These are phyloP conservation scores for Urochloa ruziziensis DNA, from an alignment of 176 grass and related monocot genomes.

Conservation along the genomic window DNA sequence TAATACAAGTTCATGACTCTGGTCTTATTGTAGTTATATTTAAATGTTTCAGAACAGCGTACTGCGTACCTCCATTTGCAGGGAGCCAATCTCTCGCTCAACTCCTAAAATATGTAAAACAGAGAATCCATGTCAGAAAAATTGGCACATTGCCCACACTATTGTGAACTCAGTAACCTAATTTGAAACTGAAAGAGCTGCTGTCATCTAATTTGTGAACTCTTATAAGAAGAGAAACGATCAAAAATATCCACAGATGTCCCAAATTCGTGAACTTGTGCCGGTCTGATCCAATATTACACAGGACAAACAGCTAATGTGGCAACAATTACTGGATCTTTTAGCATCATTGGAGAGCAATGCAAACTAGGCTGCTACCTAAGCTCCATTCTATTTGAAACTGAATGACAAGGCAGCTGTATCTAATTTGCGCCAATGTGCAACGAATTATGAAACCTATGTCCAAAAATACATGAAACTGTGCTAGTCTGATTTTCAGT, in stretches of 20 bases:
- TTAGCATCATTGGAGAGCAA: constrained; percentile 12
- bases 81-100: constrained; percentile 90
- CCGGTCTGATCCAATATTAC: not conserved
- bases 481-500: not conserved
- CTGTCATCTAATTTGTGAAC: not conserved
- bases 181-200: not conserved
- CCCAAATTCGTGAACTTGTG: not conserved
- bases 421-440: not conserved
- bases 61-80: constrained; percentile 79
- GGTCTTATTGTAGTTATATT: not conserved
- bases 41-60: not conserved
- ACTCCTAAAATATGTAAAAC: constrained; percentile 54
- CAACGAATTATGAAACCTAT: not conserved
- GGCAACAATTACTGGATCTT: not conserved
- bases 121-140: constrained; percentile 13
- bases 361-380: not conserved
- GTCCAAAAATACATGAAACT: not conserved
- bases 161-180: not conserved
- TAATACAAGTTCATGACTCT: not conserved
- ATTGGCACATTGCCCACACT: not conserved
- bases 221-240: not conserved
- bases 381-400: not conserved
- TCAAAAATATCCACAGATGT: not conserved
- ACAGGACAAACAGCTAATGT: not conserved
- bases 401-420: not conserved